Evolutionary conservation across 768 basidiomycete species (phyloP).

Genomic region (Trametes cinnabarina): DNA sequence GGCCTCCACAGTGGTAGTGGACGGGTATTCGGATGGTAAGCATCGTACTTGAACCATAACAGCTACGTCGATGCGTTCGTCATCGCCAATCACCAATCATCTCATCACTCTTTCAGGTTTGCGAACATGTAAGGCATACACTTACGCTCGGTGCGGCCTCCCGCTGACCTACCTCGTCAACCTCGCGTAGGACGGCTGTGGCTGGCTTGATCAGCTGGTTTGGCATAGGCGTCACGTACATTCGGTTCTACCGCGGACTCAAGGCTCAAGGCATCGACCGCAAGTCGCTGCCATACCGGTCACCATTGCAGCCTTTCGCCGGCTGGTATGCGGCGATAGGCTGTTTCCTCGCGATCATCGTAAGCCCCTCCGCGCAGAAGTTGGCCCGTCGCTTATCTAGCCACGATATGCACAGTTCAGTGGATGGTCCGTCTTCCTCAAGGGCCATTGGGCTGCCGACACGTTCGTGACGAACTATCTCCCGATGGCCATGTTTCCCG

Average conservation of each 20-base stretch:
- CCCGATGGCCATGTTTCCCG: constrained; percentile 44
- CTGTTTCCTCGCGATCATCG: constrained; percentile 34
- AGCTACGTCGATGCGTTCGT: too few species aligned
- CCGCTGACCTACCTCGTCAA: neutral
- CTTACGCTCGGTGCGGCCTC: neutral
- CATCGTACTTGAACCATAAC: too few species aligned
- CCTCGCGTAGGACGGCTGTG: constrained; percentile 34
- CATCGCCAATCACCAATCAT: too few species aligned
- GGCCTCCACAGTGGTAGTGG: constrained; percentile 35
- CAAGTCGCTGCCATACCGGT: constrained; percentile 43
- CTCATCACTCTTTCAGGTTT: too few species aligned
- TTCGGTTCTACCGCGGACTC: constrained; percentile 48
- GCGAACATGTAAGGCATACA: constrained; percentile 21
- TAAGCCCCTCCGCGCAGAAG: too few species aligned
- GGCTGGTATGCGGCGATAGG: constrained; percentile 37
- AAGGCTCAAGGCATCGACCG: constrained; percentile 49
- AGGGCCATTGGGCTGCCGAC: constrained; percentile 36
- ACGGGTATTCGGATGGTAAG: constrained; percentile 43
- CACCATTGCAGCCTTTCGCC: constrained; percentile 41
- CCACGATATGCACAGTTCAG: constrained; percentile 35
- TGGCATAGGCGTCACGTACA: constrained; percentile 44
- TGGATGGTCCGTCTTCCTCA: constrained; percentile 42
- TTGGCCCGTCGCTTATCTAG: too few species aligned
- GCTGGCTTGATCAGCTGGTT: constrained; percentile 45
- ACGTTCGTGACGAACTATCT: constrained; percentile 44